Conservation (phyloP, 306 rosid genomes). For the Quercus cerris region DNA sequence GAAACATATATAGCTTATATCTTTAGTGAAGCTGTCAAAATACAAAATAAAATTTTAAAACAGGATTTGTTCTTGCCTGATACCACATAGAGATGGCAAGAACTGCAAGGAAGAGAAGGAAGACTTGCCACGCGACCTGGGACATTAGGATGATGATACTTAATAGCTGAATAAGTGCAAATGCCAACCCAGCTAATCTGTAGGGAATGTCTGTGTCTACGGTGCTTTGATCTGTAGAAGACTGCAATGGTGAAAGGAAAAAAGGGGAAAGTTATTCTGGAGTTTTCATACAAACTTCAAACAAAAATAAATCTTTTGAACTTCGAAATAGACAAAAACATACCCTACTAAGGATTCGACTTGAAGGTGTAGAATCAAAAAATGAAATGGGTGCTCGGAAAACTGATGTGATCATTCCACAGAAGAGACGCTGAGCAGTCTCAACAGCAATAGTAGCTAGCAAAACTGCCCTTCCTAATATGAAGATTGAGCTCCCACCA, state of each 20-base stretch:
- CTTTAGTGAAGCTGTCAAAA: background rate
- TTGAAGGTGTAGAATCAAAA: constrained; percentile 83
- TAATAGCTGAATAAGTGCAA: constrained; percentile 77
- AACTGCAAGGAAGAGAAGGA: constrained; percentile 57
- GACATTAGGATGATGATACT: constrained; percentile 75
- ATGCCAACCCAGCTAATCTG: constrained; percentile 83
- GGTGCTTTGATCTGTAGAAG: constrained; percentile 86
- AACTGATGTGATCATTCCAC: constrained; percentile 68
- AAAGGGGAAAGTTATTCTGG: background rate
- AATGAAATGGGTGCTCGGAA: constrained; percentile 82
- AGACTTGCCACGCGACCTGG: constrained; percentile 77
- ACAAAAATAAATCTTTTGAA: background rate
- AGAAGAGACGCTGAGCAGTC: constrained; percentile 75
- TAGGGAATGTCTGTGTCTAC: constrained; percentile 79
- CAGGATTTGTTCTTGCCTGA: constrained; percentile 43
- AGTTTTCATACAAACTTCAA: background rate
- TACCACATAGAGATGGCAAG: constrained; percentile 72
- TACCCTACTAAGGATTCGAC: constrained; percentile 83
- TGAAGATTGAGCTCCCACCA: constrained; percentile 81
- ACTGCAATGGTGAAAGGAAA: constrained; percentile 41
- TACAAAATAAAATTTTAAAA: background rate
- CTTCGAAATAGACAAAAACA: constrained; percentile 23
- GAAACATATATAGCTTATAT: background rate
- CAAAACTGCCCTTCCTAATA: constrained; percentile 78
- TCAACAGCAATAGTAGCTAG: constrained; percentile 69